A percentile compares a stretch with the other conserved stretches of the same genome.
These are phyloP conservation scores for Penicillium simplicissimum DNA, from an alignment of 495 filamentous ascomycete genomes.

Conservation along the genomic window DNA sequence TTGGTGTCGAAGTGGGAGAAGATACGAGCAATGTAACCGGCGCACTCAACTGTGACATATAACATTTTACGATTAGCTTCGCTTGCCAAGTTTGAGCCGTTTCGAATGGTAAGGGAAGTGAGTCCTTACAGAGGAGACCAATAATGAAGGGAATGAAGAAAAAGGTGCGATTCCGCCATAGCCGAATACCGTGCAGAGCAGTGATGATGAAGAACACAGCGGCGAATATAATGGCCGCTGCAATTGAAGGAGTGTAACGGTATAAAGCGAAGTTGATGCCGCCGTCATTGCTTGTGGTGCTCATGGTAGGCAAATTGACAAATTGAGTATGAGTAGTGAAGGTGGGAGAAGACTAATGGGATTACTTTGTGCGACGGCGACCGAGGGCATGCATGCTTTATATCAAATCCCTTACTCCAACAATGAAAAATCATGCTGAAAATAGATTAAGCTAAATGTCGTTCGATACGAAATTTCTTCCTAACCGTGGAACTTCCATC, in stretches of 20 bases:
- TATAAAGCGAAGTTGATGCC: constrained; percentile 24
- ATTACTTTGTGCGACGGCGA: neutral
- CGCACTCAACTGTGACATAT: constrained; percentile 22
- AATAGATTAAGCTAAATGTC: neutral
- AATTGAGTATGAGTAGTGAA: neutral
- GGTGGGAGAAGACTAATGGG: neutral
- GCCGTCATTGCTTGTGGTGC: constrained; percentile 3
- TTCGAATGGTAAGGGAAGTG: neutral
- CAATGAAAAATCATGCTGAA: neutral
- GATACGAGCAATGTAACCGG: constrained; percentile 26
- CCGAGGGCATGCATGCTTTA: neutral
- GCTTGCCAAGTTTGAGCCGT: neutral
- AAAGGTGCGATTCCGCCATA: constrained; percentile 17
- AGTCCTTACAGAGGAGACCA: constrained; percentile 26
- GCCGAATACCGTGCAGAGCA: constrained; percentile 40
- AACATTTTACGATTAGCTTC: neutral
- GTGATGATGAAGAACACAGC: constrained; percentile 48
- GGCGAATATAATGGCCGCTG: constrained; percentile 50
- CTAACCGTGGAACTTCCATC: neutral
- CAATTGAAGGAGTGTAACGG: constrained; percentile 45
- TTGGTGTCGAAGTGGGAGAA: constrained; percentile 25
- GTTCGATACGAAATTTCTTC: neutral
- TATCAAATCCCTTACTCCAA: no score
- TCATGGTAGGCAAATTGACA: constrained; percentile 7
- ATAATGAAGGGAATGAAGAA: constrained; percentile 30